phyloP scores from a whole-genome alignment of 345 rosid genomes.

The Kandelia obovata region DNA sequence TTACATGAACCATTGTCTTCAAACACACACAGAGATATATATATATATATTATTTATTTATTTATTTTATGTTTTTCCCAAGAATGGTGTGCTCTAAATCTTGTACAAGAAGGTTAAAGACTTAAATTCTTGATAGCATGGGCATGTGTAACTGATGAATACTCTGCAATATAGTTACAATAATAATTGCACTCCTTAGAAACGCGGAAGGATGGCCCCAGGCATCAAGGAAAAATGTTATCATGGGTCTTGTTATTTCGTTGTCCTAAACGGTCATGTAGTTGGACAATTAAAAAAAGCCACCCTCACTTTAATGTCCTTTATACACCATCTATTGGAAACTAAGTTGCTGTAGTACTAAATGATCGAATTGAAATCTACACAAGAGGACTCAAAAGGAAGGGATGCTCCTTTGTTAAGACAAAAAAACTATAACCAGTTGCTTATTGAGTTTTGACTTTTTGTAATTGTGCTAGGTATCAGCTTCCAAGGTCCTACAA shows the following conservation, averaged over 20 bases:
- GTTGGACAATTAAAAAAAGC: conserved; percentile 15
- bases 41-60: too few species aligned
- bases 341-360: neutral
- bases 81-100: neutral
- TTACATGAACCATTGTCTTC: neutral
- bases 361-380: neutral
- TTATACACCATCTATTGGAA: neutral
- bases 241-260: neutral
- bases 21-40: too few species aligned
- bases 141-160: conserved; percentile 17
- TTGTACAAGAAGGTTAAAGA: conserved; percentile 1
- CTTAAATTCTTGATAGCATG: conserved; percentile 50
- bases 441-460: neutral
- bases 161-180: conserved; percentile 6
- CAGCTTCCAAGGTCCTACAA: conserved; percentile 86
- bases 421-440: neutral
- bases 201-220: conserved; percentile 31
- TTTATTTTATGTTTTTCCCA: neutral
- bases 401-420: neutral
- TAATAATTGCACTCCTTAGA: conserved; percentile 21
- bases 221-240: conserved; percentile 26
- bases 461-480: conserved; percentile 40
- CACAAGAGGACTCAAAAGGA: neutral
- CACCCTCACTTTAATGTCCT: neutral
- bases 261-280: neutral